These are phyloP conservation scores for Penicillium sp. DNA, from an alignment of 2,329 filamentous ascomycete species.

Conservation along the genomic window DNA sequence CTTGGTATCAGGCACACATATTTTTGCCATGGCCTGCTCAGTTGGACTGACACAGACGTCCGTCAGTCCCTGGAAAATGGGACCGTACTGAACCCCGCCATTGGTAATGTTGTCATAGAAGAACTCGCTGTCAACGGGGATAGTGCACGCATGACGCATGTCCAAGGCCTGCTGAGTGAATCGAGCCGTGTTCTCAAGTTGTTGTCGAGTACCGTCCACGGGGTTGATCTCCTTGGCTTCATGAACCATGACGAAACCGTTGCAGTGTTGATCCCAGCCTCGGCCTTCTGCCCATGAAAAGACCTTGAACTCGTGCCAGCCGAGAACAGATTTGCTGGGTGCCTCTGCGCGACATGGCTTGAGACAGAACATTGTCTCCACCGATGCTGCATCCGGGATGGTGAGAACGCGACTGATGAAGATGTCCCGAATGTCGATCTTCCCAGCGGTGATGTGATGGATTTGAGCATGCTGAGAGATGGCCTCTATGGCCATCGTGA, in stretches of 20 bases:
- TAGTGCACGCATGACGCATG: constrained; percentile 9
- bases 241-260: constrained; percentile 22
- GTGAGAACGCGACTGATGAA: constrained; percentile 22
- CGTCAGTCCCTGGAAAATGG: constrained; percentile 16
- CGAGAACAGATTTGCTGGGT: constrained; percentile 19
- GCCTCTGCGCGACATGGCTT: constrained; percentile 14
- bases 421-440: constrained; percentile 22
- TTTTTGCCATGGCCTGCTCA: constrained; percentile 11
- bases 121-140: constrained; percentile 6
- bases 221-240: constrained; percentile 20
- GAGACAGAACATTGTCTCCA: constrained; percentile 24
- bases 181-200: background rate
- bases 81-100: constrained; percentile 19
- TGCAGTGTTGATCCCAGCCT: constrained; percentile 26
- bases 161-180: background rate
- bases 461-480: constrained; percentile 24
- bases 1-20: constrained; percentile 18
- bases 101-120: constrained; percentile 19
- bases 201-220: constrained; percentile 15
- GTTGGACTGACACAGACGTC: constrained; percentile 8
- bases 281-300: constrained; percentile 25
- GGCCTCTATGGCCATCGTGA: constrained; percentile 26
- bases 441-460: constrained; percentile 19
- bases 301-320: constrained; percentile 28
- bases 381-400: constrained; percentile 17